Evolutionary conservation across 805 yeast genomes (phyloP).

Genomic region (Nakazawaea laoshanensis): DNA sequence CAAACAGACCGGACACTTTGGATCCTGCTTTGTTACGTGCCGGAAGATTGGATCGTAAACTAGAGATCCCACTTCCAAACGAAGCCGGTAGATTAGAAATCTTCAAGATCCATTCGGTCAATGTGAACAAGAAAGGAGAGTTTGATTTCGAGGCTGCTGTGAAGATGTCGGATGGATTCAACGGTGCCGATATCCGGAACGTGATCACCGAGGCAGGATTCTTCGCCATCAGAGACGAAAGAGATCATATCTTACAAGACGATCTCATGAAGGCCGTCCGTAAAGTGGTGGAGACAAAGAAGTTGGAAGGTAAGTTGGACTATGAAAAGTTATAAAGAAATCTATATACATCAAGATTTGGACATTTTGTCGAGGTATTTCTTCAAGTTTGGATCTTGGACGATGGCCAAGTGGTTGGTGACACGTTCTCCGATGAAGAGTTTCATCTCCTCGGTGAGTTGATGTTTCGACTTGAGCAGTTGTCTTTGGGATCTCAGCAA

Average conservation of each 20-base stretch:
- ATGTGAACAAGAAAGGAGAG: slow-evolving; percentile 86
- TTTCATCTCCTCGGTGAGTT: slow-evolving; percentile 32
- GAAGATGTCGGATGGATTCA: slow-evolving; percentile 98
- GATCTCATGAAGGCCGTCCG: slow-evolving; percentile 98
- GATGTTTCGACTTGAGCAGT: slow-evolving; percentile 34
- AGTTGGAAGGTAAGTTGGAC: slow-evolving; percentile 91
- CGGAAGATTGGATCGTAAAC: slow-evolving; percentile 93
- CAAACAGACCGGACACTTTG: slow-evolving; percentile 96
- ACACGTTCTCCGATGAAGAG: slow-evolving; percentile 35
- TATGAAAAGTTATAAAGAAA: slow-evolving; percentile 72
- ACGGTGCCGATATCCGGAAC: slow-evolving; percentile 97
- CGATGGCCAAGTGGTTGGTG: slow-evolving; percentile 24
- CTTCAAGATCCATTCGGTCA: slow-evolving; percentile 84
- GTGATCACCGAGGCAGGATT: slow-evolving; percentile 98
- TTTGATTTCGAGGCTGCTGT: slow-evolving; percentile 96
- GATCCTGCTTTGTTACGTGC: slow-evolving; percentile 97
- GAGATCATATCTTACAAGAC: slow-evolving; percentile 87
- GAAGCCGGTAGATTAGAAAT: slow-evolving; percentile 93
- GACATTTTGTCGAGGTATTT: slow-evolving; percentile 16
- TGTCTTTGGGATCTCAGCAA: slow-evolving; percentile 50
- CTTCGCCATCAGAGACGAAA: slow-evolving; percentile 94
- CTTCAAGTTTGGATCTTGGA: slow-evolving; percentile 22
- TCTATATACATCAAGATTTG: background rate
- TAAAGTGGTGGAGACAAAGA: slow-evolving; percentile 94
- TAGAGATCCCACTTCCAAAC: slow-evolving; percentile 91